Conservation (phyloP, 2,329 filamentous ascomycete genomes). For the Apiospora marii region DNA sequence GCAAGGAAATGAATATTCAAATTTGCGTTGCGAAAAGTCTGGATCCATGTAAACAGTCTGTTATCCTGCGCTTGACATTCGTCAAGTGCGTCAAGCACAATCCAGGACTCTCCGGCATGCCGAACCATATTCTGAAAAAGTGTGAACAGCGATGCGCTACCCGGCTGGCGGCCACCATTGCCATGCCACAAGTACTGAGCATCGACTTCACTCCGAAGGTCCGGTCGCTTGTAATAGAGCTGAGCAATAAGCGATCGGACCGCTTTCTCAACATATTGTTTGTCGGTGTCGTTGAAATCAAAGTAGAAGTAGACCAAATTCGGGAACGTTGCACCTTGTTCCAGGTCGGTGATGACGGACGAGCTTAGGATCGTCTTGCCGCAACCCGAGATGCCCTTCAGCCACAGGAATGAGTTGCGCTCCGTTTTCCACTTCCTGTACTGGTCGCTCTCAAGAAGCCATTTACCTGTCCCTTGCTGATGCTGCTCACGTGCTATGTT, state of each 20-base stretch:
- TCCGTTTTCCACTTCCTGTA: conserved; percentile 43
- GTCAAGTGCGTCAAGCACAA: conserved; percentile 43
- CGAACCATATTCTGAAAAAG: conserved; percentile 36
- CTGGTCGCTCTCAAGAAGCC: conserved; percentile 42
- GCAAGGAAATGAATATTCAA: conserved; percentile 31
- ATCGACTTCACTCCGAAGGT: conserved; percentile 34
- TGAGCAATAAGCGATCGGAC: conserved; percentile 48
- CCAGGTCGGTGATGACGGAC: conserved; percentile 43
- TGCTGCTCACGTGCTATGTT: conserved; percentile 41
- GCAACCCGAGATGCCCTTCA: conserved; percentile 50
- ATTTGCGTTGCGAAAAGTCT: conserved; percentile 18
- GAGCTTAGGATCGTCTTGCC: conserved; percentile 52
- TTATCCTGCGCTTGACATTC: conserved; percentile 32
- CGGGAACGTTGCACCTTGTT: conserved; percentile 13
- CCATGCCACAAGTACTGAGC: conserved; percentile 34
- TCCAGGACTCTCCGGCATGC: conserved; percentile 34
- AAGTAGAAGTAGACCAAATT: conserved; percentile 46
- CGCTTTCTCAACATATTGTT: conserved; percentile 44
- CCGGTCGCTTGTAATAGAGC: conserved; percentile 36
- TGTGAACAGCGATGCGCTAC: too few relatives aligned
- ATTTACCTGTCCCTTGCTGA: conserved; percentile 43
- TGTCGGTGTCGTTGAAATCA: conserved; percentile 47
- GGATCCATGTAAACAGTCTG: conserved; percentile 30
- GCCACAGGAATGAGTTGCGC: conserved; percentile 44
- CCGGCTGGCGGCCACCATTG: conserved; percentile 36